These are phyloP conservation scores for Somion occarium DNA, from an alignment of 1,284 basidiomycete genomes.

Conservation along the genomic window DNA sequence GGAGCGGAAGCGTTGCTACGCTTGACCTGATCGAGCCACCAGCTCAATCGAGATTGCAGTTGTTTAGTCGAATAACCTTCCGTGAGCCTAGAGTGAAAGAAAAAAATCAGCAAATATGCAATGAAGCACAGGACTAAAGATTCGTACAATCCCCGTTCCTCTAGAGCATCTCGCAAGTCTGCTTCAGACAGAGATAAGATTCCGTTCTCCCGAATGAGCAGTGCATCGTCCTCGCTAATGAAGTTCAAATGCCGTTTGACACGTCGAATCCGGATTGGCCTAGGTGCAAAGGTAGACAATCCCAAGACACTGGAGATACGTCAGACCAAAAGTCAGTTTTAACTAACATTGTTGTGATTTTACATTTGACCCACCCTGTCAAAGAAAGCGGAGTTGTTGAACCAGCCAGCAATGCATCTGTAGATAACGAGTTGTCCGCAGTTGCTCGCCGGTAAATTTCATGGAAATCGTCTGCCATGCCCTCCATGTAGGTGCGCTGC, in stretches of 20 bases:
- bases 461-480: slow-evolving; percentile 27
- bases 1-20: not conserved
- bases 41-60: slow-evolving; percentile 44
- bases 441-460: slow-evolving; percentile 30
- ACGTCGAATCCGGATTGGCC: slow-evolving; percentile 45
- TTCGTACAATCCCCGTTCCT: slow-evolving; percentile 72
- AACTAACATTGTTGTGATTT: slow-evolving; percentile 3
- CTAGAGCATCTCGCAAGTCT: slow-evolving; percentile 58
- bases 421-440: slow-evolving; percentile 24
- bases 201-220: slow-evolving; percentile 47
- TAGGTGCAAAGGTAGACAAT: slow-evolving; percentile 53
- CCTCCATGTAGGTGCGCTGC: slow-evolving; percentile 32
- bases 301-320: slow-evolving; percentile 46
- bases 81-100: slow-evolving; percentile 27
- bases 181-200: slow-evolving; percentile 41
- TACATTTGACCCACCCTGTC: slow-evolving; percentile 26
- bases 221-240: slow-evolving; percentile 54
- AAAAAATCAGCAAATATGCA: not conserved
- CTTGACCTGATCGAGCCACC: slow-evolving; percentile 51
- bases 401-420: slow-evolving; percentile 19
- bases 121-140: slow-evolving; percentile 4
- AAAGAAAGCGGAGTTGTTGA: slow-evolving; percentile 21
- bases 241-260: slow-evolving; percentile 51
- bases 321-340: too few relatives aligned
- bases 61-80: slow-evolving; percentile 34